Conservation (phyloP, 352 stramenopile genomes). For the Elongisporangium prolatum region DNA sequence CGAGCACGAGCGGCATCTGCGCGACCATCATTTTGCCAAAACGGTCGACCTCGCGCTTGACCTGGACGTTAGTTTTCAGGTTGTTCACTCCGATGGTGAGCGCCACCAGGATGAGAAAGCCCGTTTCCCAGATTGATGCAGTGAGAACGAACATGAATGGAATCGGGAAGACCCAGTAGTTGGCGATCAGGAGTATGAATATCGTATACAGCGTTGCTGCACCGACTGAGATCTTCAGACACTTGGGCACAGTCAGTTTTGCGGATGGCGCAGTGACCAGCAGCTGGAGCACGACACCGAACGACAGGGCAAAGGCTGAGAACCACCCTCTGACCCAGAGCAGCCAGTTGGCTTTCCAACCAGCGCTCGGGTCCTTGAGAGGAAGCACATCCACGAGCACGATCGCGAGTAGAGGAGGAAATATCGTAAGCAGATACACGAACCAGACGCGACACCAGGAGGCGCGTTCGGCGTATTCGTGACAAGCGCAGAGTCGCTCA, state of each 20-base stretch:
- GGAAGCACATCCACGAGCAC: constrained; percentile 9
- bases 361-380: constrained; percentile 7
- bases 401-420: constrained; percentile 7
- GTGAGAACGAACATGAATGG: constrained; percentile 23
- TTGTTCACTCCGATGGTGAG: not conserved
- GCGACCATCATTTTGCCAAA: constrained; percentile 2
- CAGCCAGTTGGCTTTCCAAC: constrained; percentile 9
- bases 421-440: constrained; percentile 12
- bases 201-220: not conserved
- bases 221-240: constrained; percentile 12
- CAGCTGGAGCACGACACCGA: constrained; percentile 10
- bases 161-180: constrained; percentile 16
- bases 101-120: not conserved
- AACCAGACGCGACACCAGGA: constrained; percentile 5
- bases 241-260: not conserved
- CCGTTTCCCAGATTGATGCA: not conserved
- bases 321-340: constrained; percentile 6
- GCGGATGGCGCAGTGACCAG: constrained; percentile 5
- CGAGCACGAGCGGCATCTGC: not conserved
- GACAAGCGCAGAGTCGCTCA: not conserved
- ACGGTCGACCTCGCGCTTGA: not conserved
- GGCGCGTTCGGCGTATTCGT: not conserved
- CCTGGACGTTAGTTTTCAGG: not conserved
- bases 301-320: constrained; percentile 11
- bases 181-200: constrained; percentile 13